phyloP scores from a whole-genome alignment of 345 rosid genomes.

The Rhizophora mangle region DNA sequence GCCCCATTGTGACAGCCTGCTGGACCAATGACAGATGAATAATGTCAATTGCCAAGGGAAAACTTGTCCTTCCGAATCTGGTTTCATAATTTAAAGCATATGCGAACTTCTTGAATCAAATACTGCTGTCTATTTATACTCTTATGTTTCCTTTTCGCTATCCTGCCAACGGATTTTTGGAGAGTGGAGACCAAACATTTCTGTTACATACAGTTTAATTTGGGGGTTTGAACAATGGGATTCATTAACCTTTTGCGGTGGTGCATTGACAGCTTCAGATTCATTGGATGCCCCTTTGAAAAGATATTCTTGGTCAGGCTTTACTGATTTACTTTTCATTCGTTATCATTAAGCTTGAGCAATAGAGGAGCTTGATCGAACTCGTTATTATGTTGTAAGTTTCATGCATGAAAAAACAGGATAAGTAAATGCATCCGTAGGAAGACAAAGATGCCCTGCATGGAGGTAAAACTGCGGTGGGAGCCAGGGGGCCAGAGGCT shows the following conservation, averaged over 20 bases:
- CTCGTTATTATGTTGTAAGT: no score
- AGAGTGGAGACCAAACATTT: no score
- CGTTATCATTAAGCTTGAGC: no score
- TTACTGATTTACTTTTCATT: neutral
- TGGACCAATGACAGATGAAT: constrained; percentile 36
- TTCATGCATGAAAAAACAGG: no score
- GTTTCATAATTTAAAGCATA: constrained; percentile 10
- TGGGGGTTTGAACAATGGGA: no score
- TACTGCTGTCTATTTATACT: neutral
- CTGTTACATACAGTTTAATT: no score
- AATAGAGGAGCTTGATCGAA: no score
- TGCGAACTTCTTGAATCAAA: constrained; percentile 10
- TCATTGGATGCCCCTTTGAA: neutral
- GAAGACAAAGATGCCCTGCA: no score
- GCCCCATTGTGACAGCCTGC: constrained; percentile 74
- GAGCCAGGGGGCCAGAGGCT: no score
- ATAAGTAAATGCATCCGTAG: no score
- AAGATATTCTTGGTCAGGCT: neutral
- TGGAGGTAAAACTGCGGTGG: no score
- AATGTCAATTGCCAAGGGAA: constrained; percentile 27
- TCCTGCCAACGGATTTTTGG: neutral
- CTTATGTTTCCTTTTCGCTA: neutral
- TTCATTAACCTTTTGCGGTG: neutral
- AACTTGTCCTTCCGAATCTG: neutral
- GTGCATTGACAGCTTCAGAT: neutral